Evolutionary conservation across 495 filamentous ascomycete genomes (phyloP).

Genomic region (Penicillium nucicola): DNA sequence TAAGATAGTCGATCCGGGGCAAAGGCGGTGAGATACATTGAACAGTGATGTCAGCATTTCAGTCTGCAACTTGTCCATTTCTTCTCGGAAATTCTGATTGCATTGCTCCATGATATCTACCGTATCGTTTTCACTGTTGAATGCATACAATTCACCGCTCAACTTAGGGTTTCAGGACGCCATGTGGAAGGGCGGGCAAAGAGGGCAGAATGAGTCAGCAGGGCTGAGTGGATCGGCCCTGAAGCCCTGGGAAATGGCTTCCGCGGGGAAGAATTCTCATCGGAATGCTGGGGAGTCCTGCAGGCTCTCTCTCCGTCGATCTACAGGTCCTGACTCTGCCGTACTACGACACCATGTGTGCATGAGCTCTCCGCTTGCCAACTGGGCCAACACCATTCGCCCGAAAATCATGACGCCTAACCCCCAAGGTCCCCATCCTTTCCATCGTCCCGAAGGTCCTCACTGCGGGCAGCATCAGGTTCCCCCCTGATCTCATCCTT

Average conservation of each 20-base stretch:
- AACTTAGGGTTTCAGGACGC: background rate
- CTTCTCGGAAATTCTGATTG: no score
- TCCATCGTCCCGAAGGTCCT: constrained; percentile 31
- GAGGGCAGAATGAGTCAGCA: constrained; percentile 5
- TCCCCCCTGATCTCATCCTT: constrained; percentile 3
- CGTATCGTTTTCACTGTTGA: no score
- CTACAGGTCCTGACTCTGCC: background rate
- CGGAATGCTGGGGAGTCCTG: constrained; percentile 1
- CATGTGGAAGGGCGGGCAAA: background rate
- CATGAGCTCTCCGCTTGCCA: constrained; percentile 8
- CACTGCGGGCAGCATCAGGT: constrained; percentile 6
- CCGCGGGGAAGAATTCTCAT: constrained; percentile 9
- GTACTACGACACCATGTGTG: background rate
- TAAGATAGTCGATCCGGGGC: constrained; percentile 25
- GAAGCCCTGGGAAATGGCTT: background rate
- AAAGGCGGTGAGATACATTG: constrained; percentile 6
- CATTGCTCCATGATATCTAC: no score
- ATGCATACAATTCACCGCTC: background rate
- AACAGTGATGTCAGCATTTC: no score
- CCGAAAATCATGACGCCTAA: constrained; percentile 21
- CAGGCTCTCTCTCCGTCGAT: background rate
- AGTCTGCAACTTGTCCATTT: no score
- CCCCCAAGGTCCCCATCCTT: constrained; percentile 36
- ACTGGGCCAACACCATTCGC: constrained; percentile 15
- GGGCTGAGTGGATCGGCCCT: no score